A percentile compares a stretch with the other conserved stretches of the same genome.
Evolutionary conservation across 768 basidiomycete species (phyloP).

Genomic region (Neoboletus subvelutipes): DNA sequence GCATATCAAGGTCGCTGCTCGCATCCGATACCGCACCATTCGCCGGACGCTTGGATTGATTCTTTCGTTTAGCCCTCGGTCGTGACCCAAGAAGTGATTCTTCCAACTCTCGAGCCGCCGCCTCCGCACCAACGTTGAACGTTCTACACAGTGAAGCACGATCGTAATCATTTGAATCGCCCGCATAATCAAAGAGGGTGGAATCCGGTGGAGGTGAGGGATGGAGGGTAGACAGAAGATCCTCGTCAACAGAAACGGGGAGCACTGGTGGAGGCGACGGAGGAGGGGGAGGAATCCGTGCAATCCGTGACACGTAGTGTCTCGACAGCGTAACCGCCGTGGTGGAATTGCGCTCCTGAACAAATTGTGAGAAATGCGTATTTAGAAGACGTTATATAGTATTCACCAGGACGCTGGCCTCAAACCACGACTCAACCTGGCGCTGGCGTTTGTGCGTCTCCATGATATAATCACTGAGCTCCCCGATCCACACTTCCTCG

Average conservation of each 20-base stretch:
- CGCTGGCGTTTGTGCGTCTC: conserved; percentile 73
- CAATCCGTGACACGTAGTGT: conserved; percentile 42
- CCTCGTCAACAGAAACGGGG: conserved; percentile 34
- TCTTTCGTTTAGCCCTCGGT: conserved; percentile 42
- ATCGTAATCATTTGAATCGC: conserved; percentile 26
- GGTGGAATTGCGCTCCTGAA: conserved; percentile 66
- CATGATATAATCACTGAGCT: conserved; percentile 65
- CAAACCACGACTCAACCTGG: conserved; percentile 73
- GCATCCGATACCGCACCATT: conserved; percentile 53
- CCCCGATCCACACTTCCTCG: conserved; percentile 71
- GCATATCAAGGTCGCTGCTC: conserved; percentile 56
- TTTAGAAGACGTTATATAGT: background rate
- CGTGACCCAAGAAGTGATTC: conserved; percentile 48
- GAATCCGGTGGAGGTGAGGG: conserved; percentile 37
- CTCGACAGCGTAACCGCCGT: conserved; percentile 48
- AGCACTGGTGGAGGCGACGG: conserved; percentile 38
- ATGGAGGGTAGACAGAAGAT: conserved; percentile 35
- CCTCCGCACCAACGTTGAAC: conserved; percentile 43
- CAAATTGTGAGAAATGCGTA: conserved; percentile 3
- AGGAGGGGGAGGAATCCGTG: conserved; percentile 43
- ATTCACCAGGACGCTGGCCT: conserved; percentile 61
- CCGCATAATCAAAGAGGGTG: conserved; percentile 31
- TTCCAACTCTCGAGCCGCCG: conserved; percentile 57
- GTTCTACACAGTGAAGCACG: conserved; percentile 21
- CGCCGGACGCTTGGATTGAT: conserved; percentile 49